phyloP scores from a whole-genome alignment of 2,329 filamentous ascomycete genomes.

The Scopulariopsis brevicaulis region DNA sequence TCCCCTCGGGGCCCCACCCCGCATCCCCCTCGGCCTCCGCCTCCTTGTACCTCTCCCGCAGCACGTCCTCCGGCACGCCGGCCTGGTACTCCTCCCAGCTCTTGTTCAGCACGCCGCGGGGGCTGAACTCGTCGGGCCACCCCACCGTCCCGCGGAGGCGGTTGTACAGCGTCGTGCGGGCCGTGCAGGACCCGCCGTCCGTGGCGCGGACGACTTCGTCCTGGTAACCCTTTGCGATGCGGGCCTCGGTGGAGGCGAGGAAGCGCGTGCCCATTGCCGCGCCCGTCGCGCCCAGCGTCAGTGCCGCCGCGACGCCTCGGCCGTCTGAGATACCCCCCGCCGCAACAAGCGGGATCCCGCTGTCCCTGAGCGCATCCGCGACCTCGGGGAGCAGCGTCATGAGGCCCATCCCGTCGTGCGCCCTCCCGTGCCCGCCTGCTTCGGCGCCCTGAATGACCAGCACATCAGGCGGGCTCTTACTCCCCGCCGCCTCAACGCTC shows the following conservation, averaged over 20 bases:
- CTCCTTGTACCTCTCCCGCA: slow-evolving; percentile 29
- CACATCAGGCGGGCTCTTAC: slow-evolving; percentile 28
- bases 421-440: slow-evolving; percentile 40
- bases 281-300: slow-evolving; percentile 39
- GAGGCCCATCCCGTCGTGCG: slow-evolving; percentile 28
- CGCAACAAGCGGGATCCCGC: slow-evolving; percentile 30
- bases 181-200: slow-evolving; percentile 25
- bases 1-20: slow-evolving; percentile 34
- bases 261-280: slow-evolving; percentile 54
- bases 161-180: slow-evolving; percentile 31
- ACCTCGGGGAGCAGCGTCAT: slow-evolving; percentile 38
- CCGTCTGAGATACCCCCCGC: slow-evolving; percentile 44
- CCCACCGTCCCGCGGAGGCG: slow-evolving; percentile 28
- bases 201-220: slow-evolving; percentile 26
- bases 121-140: slow-evolving; percentile 29
- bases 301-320: slow-evolving; percentile 37
- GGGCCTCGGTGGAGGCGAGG: slow-evolving; percentile 33
- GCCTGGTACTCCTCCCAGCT: slow-evolving; percentile 22
- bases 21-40: slow-evolving; percentile 24
- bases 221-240: slow-evolving; percentile 26
- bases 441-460: slow-evolving; percentile 41
- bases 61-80: slow-evolving; percentile 28
- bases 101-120: slow-evolving; percentile 24
- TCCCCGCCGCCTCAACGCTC: slow-evolving; percentile 26
- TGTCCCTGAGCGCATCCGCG: slow-evolving; percentile 18